Evolutionary conservation across 768 basidiomycete species (phyloP), one percentile per base, ranked within the genome.

Genomic region (Amanita muscaria): DNA sequence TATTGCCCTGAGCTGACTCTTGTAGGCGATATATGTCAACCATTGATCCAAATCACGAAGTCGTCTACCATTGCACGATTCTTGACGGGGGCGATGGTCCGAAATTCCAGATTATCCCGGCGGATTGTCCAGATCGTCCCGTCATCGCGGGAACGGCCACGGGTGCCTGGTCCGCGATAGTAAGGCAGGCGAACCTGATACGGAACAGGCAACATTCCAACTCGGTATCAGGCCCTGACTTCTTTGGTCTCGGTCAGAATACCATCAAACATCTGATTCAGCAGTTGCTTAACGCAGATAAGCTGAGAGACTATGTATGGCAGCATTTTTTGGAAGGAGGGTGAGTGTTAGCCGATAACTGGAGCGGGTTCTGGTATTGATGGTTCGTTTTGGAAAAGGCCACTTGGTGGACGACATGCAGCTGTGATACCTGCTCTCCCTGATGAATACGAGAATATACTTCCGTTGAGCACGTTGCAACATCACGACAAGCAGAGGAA

Each of bases 221-320:
- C 59, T 87, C 83, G 4, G 85, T 91, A 11, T 90, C 88, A 2
- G 88, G 88, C 0, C 88, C 88, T 11, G 88, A 90, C 63, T 89
- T 89, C 60, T 90, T 88, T 56, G 88, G 88, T 7, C 68, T 91
- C 12, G 83, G 83, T 3, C 83, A 89, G 60, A 89, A 89, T 56
- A 83, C 84, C 3, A 88, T 91, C 67, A 90, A 89, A 64, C 84
- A 87, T 56, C 72, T 90, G 29, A 87, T 91, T n/a, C 88, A 91
- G 60, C 83, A 88, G 61, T 69, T 91, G 12, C 78, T 81, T 5
- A 76, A 77, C 46, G 81, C 88, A 11, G 76, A 82, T 59, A 66
- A 75, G 35, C 59, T 89, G 46, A 70, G 76, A 52, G 81, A 87
- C 64, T 91, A 91, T 57, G 85, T 88, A 22, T 88, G 86, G 86